phyloP scores from a whole-genome alignment of 352 stramenopile genomes.

The Labyrinthula sp. region DNA sequence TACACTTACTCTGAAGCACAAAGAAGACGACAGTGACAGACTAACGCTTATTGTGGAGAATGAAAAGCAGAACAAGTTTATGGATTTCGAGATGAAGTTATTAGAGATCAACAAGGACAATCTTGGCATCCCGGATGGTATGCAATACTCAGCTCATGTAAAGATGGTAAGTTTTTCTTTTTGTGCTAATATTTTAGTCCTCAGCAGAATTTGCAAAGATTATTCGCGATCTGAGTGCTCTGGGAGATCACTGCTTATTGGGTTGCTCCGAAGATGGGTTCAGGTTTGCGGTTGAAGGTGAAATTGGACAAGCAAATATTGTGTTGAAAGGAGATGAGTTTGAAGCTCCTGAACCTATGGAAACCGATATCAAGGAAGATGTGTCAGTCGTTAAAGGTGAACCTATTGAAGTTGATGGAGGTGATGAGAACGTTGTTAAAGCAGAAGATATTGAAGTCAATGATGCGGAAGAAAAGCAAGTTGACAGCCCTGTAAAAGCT shows the following conservation, averaged over 20 bases:
- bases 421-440: too few species aligned
- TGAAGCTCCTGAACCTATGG: too few species aligned
- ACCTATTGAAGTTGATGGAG: too few species aligned
- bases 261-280: slow-evolving; percentile 87
- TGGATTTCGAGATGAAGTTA: slow-evolving; percentile 93
- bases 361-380: too few species aligned
- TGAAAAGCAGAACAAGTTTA: slow-evolving; percentile 67
- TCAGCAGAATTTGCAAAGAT: slow-evolving; percentile 91
- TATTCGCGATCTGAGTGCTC: slow-evolving; percentile 85
- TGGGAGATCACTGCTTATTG: slow-evolving; percentile 88
- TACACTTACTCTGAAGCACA: slow-evolving; percentile 87
- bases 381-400: too few species aligned
- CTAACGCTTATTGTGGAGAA: slow-evolving; percentile 89
- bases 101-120: slow-evolving; percentile 98
- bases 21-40: slow-evolving; percentile 79
- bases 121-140: slow-evolving; percentile 90
- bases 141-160: slow-evolving; percentile 83
- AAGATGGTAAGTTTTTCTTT: slow-evolving; percentile 38
- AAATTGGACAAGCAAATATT: slow-evolving; percentile 86
- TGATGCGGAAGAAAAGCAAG: too few species aligned
- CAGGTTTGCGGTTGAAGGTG: slow-evolving; percentile 81
- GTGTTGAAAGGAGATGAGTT: slow-evolving; percentile 70
- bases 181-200: too few species aligned
- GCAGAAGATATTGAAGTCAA: too few species aligned
- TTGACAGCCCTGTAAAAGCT: slow-evolving; percentile 8